Conservation (phyloP, 179 eudicot species). For the Silene coronaria region DNA sequence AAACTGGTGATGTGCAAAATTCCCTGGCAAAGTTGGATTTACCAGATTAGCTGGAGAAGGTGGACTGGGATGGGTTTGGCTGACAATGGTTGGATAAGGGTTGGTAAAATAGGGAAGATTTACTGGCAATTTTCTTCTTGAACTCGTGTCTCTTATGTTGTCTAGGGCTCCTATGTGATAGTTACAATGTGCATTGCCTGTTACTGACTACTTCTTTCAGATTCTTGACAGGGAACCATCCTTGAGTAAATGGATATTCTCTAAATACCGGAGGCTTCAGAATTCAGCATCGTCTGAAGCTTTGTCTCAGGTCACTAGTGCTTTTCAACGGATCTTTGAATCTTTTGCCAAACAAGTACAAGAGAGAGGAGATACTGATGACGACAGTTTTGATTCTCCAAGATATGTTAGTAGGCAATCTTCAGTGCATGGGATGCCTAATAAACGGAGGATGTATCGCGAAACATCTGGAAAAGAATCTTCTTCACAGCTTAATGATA, state of each 20-base stretch:
- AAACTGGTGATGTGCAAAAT: not conserved
- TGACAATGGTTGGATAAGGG: not conserved
- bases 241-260: conserved; percentile 58
- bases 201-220: conserved; percentile 36
- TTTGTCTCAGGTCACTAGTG: conserved; percentile 47
- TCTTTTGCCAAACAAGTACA: conserved; percentile 46
- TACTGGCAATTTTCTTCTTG: not conserved
- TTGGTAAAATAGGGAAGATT: not conserved
- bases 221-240: conserved; percentile 55
- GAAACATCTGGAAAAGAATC: conserved; percentile 43
- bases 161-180: not conserved
- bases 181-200: conserved; percentile 9
- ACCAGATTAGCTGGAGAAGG: not conserved
- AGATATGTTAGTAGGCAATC: conserved; percentile 33
- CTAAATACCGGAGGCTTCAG: conserved; percentile 56
- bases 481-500: conserved; percentile 31
- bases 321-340: conserved; percentile 51
- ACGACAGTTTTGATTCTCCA: conserved; percentile 43
- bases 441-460: conserved; percentile 35
- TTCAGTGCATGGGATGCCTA: conserved; percentile 33
- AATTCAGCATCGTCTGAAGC: conserved; percentile 55
- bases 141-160: not conserved
- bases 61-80: not conserved
- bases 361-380: conserved; percentile 42
- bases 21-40: not conserved